Base-by-base conservation (phyloP, 2,329 filamentous ascomycete genomes). In the Ophiocordyceps sinensis region DNA sequence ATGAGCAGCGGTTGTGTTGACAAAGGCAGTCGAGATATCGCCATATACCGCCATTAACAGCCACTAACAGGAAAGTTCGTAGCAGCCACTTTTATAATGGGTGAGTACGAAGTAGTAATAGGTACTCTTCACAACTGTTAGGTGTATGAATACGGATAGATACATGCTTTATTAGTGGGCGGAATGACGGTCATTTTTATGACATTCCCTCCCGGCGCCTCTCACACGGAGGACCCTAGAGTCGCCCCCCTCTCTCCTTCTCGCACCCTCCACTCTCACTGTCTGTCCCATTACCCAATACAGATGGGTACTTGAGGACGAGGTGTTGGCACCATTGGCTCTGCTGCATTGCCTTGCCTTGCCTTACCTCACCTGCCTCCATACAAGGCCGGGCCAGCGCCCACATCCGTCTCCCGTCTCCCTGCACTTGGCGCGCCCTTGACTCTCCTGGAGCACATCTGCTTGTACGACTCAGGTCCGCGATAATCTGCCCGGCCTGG, bases 101-200 rank as follows among this genome's bases (percentile, higher is more conserved):
- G n/a, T n/a, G n/a, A n/a, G n/a, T n/a, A n/a, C n/a, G n/a, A n/a
- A n/a, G n/a, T n/a, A n/a, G n/a, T n/a, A n/a, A n/a, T n/a, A n/a
- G n/a, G n/a, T n/a, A n/a, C n/a, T n/a, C n/a, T n/a, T n/a, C n/a
- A n/a, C n/a, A n/a, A n/a, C n/a, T n/a, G n/a, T n/a, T n/a, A n/a
- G n/a, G n/a, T n/a, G n/a, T n/a, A n/a, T n/a, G n/a, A n/a, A n/a
- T n/a, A n/a, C n/a, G n/a, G 5, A 17, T 19, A 11, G 15, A n/a
- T 13, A 15, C 12, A 36, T 17, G 39, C 14, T 21, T 13, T 13
- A 15, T 6, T 12, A 14, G 9, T 35, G 11, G 23, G 34, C 41
- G 47, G 45, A 47, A 48, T 46, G 44, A 45, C 44, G 13, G 41
- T 38, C 39, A 43, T 45, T 43, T 40, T 15, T 44, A 43, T 45